Evolutionary conservation across 2,329 filamentous ascomycete species (phyloP).

Genomic region (Penicillium sp.): DNA sequence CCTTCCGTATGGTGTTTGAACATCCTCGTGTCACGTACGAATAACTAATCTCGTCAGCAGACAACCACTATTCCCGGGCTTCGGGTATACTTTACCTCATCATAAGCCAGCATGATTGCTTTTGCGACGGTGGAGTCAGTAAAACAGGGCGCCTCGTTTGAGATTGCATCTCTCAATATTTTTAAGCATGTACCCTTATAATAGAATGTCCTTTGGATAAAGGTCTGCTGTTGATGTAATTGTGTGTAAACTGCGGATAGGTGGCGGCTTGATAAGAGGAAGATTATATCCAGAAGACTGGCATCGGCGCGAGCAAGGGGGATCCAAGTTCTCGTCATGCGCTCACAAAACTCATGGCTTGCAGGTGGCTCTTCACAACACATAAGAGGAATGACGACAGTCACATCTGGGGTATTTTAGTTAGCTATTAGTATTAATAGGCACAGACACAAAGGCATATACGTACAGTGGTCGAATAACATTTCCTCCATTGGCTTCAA

Average conservation of each 20-base stretch:
- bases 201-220: constrained; percentile 1
- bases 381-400: constrained; percentile 10
- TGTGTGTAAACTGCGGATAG: constrained; percentile 10
- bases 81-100: constrained; percentile 12
- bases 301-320: constrained; percentile 15
- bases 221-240: background rate
- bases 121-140: constrained; percentile 20
- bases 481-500: constrained; percentile 16
- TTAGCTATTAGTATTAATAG: background rate
- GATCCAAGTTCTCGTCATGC: constrained; percentile 11
- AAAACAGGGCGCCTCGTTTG: constrained; percentile 10
- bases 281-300: constrained; percentile 16
- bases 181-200: constrained; percentile 8
- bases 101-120: constrained; percentile 26
- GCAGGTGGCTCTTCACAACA: constrained; percentile 4
- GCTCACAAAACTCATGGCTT: constrained; percentile 1
- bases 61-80: background rate
- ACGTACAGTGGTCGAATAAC: constrained; percentile 26
- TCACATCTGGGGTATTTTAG: constrained; percentile 4
- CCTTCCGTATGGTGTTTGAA: constrained; percentile 13
- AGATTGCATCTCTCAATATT: constrained; percentile 4
- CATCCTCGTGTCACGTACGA: constrained; percentile 7
- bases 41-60: constrained; percentile 2
- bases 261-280: constrained; percentile 19
- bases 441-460: background rate